Evolutionary conservation across 768 basidiomycete genomes (phyloP).

Genomic region (Pulveroboletus sp.): DNA sequence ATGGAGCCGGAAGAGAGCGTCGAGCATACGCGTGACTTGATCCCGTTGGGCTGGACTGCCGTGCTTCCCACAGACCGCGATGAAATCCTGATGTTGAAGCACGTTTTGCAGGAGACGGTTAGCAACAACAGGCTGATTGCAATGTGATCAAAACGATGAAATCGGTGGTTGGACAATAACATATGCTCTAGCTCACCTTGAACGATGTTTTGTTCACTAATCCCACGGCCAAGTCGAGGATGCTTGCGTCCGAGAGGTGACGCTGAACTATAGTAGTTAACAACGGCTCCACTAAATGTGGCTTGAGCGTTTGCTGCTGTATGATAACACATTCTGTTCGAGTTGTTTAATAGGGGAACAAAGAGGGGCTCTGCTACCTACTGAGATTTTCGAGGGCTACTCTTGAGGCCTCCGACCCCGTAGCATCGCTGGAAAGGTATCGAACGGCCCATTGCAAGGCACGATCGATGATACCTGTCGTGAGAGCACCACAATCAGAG

Average conservation of each 20-base stretch:
- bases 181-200: slow-evolving; percentile 48
- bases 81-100: slow-evolving; percentile 65
- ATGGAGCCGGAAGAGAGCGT: slow-evolving; percentile 67
- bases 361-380: slow-evolving; percentile 20
- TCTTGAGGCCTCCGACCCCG: slow-evolving; percentile 16
- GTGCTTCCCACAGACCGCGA: slow-evolving; percentile 36
- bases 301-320: slow-evolving; percentile 31
- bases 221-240: slow-evolving; percentile 41
- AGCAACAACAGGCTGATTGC: slow-evolving; percentile 53
- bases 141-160: neutral
- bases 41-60: slow-evolving; percentile 33
- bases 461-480: slow-evolving; percentile 37
- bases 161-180: neutral
- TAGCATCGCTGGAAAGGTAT: slow-evolving; percentile 34
- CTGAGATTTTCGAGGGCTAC: slow-evolving; percentile 35
- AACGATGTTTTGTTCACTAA: slow-evolving; percentile 42
- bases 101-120: slow-evolving; percentile 75
- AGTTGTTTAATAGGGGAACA: neutral
- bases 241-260: slow-evolving; percentile 41
- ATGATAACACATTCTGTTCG: slow-evolving; percentile 11
- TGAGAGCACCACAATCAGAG: slow-evolving; percentile 7
- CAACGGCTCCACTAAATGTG: slow-evolving; percentile 67
- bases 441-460: slow-evolving; percentile 53
- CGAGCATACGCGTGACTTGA: slow-evolving; percentile 51
- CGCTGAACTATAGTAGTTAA: slow-evolving; percentile 59